These are phyloP conservation scores for Escovopsis weberi DNA, from an alignment of 2,329 filamentous ascomycete species.

Conservation along the genomic window DNA sequence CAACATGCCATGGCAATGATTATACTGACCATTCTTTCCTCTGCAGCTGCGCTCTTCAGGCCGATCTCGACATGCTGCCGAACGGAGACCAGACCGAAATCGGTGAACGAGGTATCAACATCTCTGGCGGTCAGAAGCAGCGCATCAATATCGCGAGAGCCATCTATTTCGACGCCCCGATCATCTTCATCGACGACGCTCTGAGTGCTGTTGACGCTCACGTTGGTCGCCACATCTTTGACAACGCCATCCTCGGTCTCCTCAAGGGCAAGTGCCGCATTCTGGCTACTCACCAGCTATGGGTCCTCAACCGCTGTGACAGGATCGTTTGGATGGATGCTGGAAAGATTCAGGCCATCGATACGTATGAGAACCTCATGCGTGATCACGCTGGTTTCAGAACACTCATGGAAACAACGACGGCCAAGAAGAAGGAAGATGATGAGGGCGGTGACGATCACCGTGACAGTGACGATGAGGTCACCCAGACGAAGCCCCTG, in stretches of 20 bases:
- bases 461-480: conserved; percentile 29
- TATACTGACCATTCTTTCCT: conserved; percentile 4
- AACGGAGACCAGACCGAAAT: conserved; percentile 83
- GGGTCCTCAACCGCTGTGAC: conserved; percentile 81
- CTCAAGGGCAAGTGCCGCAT: conserved; percentile 82
- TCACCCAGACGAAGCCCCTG: conserved; percentile 25
- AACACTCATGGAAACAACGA: conserved; percentile 72
- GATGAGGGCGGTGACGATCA: conserved; percentile 30
- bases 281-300: conserved; percentile 86
- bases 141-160: conserved; percentile 83
- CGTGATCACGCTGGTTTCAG: conserved; percentile 62
- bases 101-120: conserved; percentile 86
- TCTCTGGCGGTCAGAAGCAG: conserved; percentile 92
- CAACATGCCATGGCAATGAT: no score
- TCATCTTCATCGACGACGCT: conserved; percentile 56
- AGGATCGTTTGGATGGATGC: conserved; percentile 87
- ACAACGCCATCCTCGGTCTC: conserved; percentile 82
- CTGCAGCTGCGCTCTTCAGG: conserved; percentile 57
- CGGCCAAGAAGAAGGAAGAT: conserved; percentile 47
- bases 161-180: conserved; percentile 54
- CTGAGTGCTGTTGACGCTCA: conserved; percentile 56
- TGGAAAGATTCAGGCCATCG: conserved; percentile 69
- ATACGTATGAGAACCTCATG: conserved; percentile 85
- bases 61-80: conserved; percentile 87
- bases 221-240: conserved; percentile 67